A percentile compares a stretch with the other conserved stretches of the same genome.
These are phyloP conservation scores for Lodderomyces jiufengensis DNA, from an alignment of 1,139 yeast genomes.

Conservation along the genomic window DNA sequence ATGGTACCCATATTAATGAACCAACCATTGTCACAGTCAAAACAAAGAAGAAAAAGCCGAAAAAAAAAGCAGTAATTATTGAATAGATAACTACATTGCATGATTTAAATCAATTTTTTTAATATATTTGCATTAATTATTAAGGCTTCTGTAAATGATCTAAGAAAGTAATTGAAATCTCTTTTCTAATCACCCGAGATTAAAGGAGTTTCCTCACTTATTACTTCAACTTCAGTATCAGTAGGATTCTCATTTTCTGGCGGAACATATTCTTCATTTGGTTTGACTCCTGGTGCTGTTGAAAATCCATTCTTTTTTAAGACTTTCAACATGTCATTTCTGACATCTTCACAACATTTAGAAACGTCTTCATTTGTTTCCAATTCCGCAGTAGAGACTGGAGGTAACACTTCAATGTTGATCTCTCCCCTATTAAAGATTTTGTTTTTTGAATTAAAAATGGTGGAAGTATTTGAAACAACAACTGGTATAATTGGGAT, in stretches of 20 bases:
- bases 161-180: too few relatives aligned
- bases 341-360: slow-evolving; percentile 38
- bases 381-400: slow-evolving; percentile 56
- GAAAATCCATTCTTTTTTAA: slow-evolving; percentile 35
- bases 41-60: slow-evolving; percentile 30
- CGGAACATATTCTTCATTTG: slow-evolving; percentile 11
- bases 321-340: slow-evolving; percentile 30
- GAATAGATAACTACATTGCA: slow-evolving; percentile 17
- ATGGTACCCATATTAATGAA: neutral
- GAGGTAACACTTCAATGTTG: slow-evolving; percentile 62
- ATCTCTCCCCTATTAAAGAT: slow-evolving; percentile 63
- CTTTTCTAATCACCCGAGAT: slow-evolving; percentile 14
- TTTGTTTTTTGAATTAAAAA: slow-evolving; percentile 57
- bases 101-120: neutral
- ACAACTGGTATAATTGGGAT: slow-evolving; percentile 88
- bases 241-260: slow-evolving; percentile 9
- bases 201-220: slow-evolving; percentile 20
- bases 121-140: neutral
- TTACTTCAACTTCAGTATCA: slow-evolving; percentile 17
- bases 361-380: slow-evolving; percentile 57
- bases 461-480: slow-evolving; percentile 75
- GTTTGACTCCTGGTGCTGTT: slow-evolving; percentile 11
- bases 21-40: slow-evolving; percentile 18
- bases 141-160: neutral
- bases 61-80: slow-evolving; percentile 30